Percentiles rank a stretch among this genome's conserved stretches.
Evolutionary conservation across 2,329 filamentous ascomycete genomes (phyloP).

Genomic region (Neofusicoccum parvum): DNA sequence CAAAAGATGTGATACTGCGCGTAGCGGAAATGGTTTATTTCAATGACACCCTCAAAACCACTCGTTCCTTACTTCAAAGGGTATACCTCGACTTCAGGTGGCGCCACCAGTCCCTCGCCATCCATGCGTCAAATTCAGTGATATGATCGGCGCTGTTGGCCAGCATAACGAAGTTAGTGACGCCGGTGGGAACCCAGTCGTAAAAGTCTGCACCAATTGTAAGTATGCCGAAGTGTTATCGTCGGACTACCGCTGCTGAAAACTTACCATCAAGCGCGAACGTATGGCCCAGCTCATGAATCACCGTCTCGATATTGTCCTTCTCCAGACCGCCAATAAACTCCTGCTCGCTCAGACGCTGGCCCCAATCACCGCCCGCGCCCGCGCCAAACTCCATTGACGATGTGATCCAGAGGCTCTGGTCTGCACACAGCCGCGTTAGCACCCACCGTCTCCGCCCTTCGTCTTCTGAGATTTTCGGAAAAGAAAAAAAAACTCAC

Average conservation of each 20-base stretch:
- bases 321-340: slow-evolving; percentile 43
- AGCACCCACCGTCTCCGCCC: not conserved
- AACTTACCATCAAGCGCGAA: not conserved
- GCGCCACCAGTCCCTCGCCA: slow-evolving; percentile 52
- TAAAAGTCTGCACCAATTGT: slow-evolving; percentile 37
- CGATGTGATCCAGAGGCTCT: slow-evolving; percentile 52
- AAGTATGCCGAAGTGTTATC: not conserved
- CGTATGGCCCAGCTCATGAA: slow-evolving; percentile 38
- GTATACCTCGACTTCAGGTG: slow-evolving; percentile 32
- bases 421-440: slow-evolving; percentile 30
- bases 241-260: not conserved
- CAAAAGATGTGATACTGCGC: no score
- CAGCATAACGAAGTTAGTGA: slow-evolving; percentile 50
- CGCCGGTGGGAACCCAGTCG: slow-evolving; percentile 49
- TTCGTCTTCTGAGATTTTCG: not conserved
- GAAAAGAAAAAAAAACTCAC: slow-evolving; percentile 10
- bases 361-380: slow-evolving; percentile 52
- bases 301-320: slow-evolving; percentile 48
- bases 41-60: no score
- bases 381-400: slow-evolving; percentile 43
- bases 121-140: slow-evolving; percentile 55
- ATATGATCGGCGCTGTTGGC: slow-evolving; percentile 47
- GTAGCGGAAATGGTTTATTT: no score
- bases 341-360: slow-evolving; percentile 48
- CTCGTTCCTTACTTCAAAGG: slow-evolving; percentile 1